These are phyloP conservation scores for Gyrodon lividus DNA, from an alignment of 768 basidiomycete genomes.

Conservation along the genomic window DNA sequence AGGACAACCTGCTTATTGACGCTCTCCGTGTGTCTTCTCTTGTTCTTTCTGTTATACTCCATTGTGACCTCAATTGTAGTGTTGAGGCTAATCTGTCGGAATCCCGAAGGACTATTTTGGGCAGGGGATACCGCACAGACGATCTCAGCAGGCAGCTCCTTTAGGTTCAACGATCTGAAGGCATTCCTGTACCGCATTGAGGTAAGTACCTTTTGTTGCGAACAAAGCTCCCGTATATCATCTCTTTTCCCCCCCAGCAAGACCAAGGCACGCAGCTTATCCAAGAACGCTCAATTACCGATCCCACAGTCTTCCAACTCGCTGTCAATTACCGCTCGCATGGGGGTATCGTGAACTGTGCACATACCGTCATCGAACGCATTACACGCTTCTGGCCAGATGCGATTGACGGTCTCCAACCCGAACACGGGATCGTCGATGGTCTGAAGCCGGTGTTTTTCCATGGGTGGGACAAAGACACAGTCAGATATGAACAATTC, in stretches of 20 bases:
- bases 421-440: conserved; percentile 54
- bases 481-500: conserved; percentile 52
- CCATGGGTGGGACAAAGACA: conserved; percentile 43
- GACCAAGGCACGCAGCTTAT: conserved; percentile 14
- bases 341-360: conserved; percentile 72
- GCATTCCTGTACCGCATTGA: conserved; percentile 64
- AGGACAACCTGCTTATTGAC: conserved; percentile 71
- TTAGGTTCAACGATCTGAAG: conserved; percentile 69
- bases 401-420: conserved; percentile 56
- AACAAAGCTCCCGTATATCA: not conserved
- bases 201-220: conserved; percentile 32
- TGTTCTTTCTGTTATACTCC: not conserved
- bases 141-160: conserved; percentile 70
- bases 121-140: conserved; percentile 82
- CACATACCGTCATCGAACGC: conserved; percentile 61
- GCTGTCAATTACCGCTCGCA: conserved; percentile 69
- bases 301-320: conserved; percentile 52
- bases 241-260: conserved; percentile 15
- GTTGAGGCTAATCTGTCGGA: conserved; percentile 57
- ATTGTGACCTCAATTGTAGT: conserved; percentile 40
- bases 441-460: conserved; percentile 62
- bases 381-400: conserved; percentile 62
- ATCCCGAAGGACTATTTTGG: conserved; percentile 71
- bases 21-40: conserved; percentile 43
- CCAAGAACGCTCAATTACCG: conserved; percentile 13